Conservation (phyloP, 768 basidiomycete species). For the Mycena olivaceomarginata region DNA sequence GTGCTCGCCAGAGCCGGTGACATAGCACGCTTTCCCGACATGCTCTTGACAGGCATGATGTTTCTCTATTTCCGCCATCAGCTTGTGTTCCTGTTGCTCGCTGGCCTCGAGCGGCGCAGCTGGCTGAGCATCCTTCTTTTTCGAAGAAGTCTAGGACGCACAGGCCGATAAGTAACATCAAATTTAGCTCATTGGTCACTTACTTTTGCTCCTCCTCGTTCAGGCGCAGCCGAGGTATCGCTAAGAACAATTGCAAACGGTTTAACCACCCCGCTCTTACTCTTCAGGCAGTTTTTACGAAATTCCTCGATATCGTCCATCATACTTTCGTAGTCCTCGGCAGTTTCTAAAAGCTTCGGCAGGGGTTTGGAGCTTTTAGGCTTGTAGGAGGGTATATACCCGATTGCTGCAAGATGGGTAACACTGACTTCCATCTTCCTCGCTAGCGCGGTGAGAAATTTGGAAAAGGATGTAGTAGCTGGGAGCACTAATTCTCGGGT, state of each 20-base stretch:
- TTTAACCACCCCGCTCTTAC: background rate
- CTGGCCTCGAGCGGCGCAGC: no score
- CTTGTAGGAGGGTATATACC: background rate
- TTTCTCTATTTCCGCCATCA: no score
- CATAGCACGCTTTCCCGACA: no score
- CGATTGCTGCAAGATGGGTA: background rate
- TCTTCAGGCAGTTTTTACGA: background rate
- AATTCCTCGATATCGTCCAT: slow-evolving; percentile 29
- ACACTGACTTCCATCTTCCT: background rate
- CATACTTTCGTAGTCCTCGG: slow-evolving; percentile 36
- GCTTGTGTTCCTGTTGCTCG: no score
- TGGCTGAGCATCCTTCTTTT: no score
- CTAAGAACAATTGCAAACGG: background rate
- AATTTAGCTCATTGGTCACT: no score
- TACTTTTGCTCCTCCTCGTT: no score
- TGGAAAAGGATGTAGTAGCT: background rate
- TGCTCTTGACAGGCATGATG: no score
- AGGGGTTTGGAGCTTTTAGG: slow-evolving; percentile 39
- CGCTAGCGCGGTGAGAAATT: background rate
- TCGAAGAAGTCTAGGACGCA: no score
- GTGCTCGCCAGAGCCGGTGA: no score
- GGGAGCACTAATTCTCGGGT: background rate
- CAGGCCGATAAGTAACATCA: no score
- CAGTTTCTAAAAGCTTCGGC: slow-evolving; percentile 46
- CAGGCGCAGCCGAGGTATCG: background rate